phyloP scores from a whole-genome alignment of 169 alveolate genomes.

The Plasmodium chabaudi region DNA sequence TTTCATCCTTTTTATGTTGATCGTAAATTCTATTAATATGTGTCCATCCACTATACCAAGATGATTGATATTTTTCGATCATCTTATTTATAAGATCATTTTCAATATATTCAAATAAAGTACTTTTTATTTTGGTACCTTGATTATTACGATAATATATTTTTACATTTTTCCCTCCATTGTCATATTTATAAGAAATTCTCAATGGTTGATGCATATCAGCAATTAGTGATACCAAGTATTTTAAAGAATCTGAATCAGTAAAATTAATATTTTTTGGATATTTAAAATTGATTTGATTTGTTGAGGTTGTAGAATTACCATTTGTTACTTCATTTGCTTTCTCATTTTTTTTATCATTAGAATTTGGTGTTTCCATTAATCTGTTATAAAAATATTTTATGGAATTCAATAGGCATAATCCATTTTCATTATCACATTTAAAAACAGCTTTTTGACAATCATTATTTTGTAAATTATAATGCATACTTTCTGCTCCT shows the following conservation, averaged over 20 bases:
- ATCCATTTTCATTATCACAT: conserved; percentile 78
- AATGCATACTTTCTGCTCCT: conserved; percentile 45
- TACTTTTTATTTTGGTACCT: conserved; percentile 1
- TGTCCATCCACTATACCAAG: conserved; percentile 93
- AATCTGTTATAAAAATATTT: conserved; percentile 79
- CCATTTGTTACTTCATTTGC: no score
- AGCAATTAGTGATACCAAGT: conserved; percentile 85
- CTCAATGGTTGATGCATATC: conserved; percentile 89
- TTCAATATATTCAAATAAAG: conserved; percentile 34
- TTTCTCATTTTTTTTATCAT: no score
- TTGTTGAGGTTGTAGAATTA: no score
- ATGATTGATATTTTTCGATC: conserved; percentile 68
- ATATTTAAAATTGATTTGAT: conserved; percentile 66
- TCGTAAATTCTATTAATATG: conserved; percentile 86
- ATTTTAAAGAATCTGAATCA: conserved; percentile 86
- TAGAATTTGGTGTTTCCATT: neutral
- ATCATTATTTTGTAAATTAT: conserved; percentile 45
- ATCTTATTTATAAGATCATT: conserved; percentile 38
- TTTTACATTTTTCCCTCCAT: conserved; percentile 67
- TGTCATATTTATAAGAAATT: conserved; percentile 78
- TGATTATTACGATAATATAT: conserved; percentile 40
- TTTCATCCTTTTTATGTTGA: conserved; percentile 85
- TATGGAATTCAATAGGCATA: conserved; percentile 80
- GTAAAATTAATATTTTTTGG: conserved; percentile 86
- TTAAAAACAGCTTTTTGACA: conserved; percentile 64